Evolutionary conservation across 2,329 filamentous ascomycete species (phyloP).

Genomic region (Aspergillus pseudoglaucus): DNA sequence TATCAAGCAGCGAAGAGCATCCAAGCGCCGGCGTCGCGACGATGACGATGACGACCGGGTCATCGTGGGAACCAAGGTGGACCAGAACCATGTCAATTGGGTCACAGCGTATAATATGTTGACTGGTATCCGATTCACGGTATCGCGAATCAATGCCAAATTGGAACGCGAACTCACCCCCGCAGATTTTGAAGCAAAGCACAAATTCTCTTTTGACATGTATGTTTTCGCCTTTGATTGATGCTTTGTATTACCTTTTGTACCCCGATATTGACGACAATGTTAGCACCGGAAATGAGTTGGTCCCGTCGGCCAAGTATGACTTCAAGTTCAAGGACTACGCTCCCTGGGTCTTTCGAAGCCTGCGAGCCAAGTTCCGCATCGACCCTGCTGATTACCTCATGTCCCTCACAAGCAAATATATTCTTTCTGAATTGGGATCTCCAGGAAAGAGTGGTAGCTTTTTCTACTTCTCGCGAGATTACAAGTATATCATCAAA

Average conservation of each 20-base stretch:
- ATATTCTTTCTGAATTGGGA: conserved; percentile 93
- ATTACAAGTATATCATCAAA: conserved; percentile 99
- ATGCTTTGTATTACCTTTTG: conserved; percentile 26
- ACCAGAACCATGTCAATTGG: conserved; percentile 95
- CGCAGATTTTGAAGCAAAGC: conserved; percentile 85
- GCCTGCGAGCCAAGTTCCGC: conserved; percentile 77
- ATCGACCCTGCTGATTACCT: conserved; percentile 96
- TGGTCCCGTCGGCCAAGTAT: conserved; percentile 97
- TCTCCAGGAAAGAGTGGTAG: conserved; percentile 97
- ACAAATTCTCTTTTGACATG: conserved; percentile 99
- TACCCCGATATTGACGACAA: neutral
- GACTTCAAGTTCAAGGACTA: conserved; percentile 99
- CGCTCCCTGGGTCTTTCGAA: conserved; percentile 98
- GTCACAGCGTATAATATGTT: conserved; percentile 99
- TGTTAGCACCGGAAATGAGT: conserved; percentile 79
- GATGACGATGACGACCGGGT: conserved; percentile 87
- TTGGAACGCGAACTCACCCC: conserved; percentile 84
- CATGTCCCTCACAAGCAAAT: conserved; percentile 96
- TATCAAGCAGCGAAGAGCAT: conserved; percentile 84
- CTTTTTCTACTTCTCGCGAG: conserved; percentile 98
- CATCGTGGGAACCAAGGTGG: conserved; percentile 92
- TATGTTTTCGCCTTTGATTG: conserved; percentile 43
- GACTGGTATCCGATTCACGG: conserved; percentile 94
- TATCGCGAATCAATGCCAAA: conserved; percentile 94
- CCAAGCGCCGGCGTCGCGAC: conserved; percentile 74